Base-by-base conservation (phyloP, 345 rosid genomes). In the Boechera stricta region DNA sequence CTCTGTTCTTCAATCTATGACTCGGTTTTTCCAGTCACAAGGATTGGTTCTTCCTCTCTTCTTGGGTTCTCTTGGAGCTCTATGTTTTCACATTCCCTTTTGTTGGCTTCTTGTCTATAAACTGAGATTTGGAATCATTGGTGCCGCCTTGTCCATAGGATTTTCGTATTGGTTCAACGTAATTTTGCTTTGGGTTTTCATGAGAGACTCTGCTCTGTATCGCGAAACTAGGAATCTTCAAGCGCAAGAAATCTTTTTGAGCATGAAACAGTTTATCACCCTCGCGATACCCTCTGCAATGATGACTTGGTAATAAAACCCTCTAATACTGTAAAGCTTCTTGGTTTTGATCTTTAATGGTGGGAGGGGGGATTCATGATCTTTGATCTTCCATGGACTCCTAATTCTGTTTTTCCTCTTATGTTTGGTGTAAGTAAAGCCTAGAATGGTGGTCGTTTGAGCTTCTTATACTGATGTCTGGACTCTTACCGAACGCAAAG, bases 381-480 rank as follows among this genome's bases (percentile, higher is more conserved):
- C n/a, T 0, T 59, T 64, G 39, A 29, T 28, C 10, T 9, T 10
- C 7, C 0, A 8, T 9, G 2, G 24, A 33, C 10, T 10, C 26
- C 10, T 35, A 49, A 8, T 28, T 49, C 5, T 55, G 5, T 32
- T 7, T 7, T 31, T n/a, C 7, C 10, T 58, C 7, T 59, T 54
- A 12, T 10, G 67, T 21, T 13, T 4, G 1, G 70, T 67, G 3
- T n/a, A 62, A 62, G 26, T 70, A 15, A 71, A 89, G 90, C 79
- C 74, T 89, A 7, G 86, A 87, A 58, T 82, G 89, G 86, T 87
- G 89, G 91, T 72, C 85, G 0, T 84, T 64, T 67, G 91, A 89
- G 80, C 33, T 83, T 29, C 68, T 89, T 45, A 33, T 82, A 64
- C 56, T 89, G n/a, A 52, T 87, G 9, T 81, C 86, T 12, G 94